phyloP scores from a whole-genome alignment of 352 stramenopile genomes.

The Pythium rhizo-oryzae region DNA sequence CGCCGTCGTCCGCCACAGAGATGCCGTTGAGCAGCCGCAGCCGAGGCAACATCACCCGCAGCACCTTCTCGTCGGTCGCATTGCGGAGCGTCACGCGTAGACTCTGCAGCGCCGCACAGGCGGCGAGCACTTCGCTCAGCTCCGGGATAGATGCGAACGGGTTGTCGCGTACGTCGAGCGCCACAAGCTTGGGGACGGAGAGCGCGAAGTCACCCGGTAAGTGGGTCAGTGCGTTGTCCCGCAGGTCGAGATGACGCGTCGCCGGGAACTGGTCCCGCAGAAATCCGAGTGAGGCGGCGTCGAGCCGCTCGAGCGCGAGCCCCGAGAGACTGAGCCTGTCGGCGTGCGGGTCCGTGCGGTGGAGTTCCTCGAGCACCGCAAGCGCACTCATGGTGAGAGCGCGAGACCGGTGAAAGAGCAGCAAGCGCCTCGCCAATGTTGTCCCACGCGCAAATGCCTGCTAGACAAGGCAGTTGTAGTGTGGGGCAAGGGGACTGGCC shows the following conservation, averaged over 20 bases:
- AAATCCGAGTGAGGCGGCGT: conserved; percentile 39
- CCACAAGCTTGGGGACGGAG: conserved; percentile 53
- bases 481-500: not conserved
- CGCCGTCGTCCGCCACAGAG: conserved; percentile 10
- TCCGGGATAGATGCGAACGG: conserved; percentile 44
- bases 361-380: conserved; percentile 55
- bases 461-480: not conserved
- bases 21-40: conserved; percentile 66
- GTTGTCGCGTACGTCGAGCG: conserved; percentile 62
- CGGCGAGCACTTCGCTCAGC: conserved; percentile 44
- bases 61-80: conserved; percentile 48
- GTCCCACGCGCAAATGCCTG: too few relatives aligned
- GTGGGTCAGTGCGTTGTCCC: conserved; percentile 47
- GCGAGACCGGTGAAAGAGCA: not conserved
- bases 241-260: conserved; percentile 60
- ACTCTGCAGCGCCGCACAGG: conserved; percentile 58
- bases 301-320: conserved; percentile 34
- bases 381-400: conserved; percentile 36
- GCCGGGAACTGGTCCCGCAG: conserved; percentile 44
- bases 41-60: conserved; percentile 57
- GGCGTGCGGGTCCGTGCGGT: conserved; percentile 30
- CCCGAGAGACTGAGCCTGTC: conserved; percentile 54
- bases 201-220: conserved; percentile 45
- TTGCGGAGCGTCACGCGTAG: conserved; percentile 56
- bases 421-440: too few relatives aligned